phyloP scores from a whole-genome alignment of 345 rosid genomes.

The Populus pruinosa region DNA sequence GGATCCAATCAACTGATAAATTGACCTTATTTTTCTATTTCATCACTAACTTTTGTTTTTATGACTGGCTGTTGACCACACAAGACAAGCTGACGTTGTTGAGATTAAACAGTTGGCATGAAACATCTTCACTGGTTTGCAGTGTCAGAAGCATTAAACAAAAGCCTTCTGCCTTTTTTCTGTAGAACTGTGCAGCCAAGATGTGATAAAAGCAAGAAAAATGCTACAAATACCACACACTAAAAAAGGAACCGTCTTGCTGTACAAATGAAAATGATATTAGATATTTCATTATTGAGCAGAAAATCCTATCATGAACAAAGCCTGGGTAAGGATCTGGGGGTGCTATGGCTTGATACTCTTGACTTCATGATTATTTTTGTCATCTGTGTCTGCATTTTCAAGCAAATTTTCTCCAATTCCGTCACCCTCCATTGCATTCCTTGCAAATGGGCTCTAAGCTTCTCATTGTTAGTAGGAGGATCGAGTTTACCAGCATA shows the following conservation, averaged over 20 bases:
- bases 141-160: neutral
- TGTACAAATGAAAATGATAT: constrained; percentile 15
- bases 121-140: neutral
- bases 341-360: constrained; percentile 35
- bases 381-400: constrained; percentile 79
- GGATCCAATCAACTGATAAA: neutral
- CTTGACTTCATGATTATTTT: constrained; percentile 68
- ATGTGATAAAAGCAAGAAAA: constrained; percentile 12
- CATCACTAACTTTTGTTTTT: neutral
- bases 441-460: constrained; percentile 59
- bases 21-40: neutral
- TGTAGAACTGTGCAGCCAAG: constrained; percentile 36
- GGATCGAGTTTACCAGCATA: constrained; percentile 48
- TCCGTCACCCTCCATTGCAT: constrained; percentile 86
- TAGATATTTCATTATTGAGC: neutral
- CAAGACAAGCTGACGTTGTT: neutral
- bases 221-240: neutral
- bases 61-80: neutral
- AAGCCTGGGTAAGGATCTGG: constrained; percentile 72
- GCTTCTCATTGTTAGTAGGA: constrained; percentile 42
- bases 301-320: constrained; percentile 54
- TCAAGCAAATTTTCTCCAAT: constrained; percentile 73
- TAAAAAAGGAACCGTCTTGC: constrained; percentile 3
- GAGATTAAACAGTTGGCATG: neutral
- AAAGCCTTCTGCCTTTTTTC: constrained; percentile 13